Evolutionary conservation across 208 protist genomes (phyloP), one percentile per base, ranked within the genome.

Genomic region (Vickermania spadyakhi): DNA sequence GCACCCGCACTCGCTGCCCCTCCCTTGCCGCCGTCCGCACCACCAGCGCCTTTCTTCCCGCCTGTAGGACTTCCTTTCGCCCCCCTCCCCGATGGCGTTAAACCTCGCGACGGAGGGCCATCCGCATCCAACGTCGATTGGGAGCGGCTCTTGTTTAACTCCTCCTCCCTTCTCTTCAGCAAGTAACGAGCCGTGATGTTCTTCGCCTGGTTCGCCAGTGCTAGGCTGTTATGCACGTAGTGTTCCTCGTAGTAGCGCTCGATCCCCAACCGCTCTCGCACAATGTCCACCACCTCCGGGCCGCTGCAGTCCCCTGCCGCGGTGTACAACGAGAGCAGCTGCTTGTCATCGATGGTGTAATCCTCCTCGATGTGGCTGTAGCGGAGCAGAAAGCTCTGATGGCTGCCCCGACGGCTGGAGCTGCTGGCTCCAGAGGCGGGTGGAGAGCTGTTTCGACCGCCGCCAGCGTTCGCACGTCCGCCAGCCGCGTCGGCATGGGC

Each of bases 211-310:
- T 45, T 58, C 22, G 45, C 49, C 22, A 53, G 7, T 3, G 28
- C 21, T 30, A 52, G 52, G 1, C 41, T 56, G 22, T 18, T 14
- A 30, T 4, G 70, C 50, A 54, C 60, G 57, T 69, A 81, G 66
- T 31, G 61, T 57, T 73, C 75, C 60, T 73, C 66, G 52, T 56
- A 72, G 52, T 62, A 62, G 1, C 28, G 26, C 75, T 77, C 75
- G 28, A 60, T 56, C 22, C 49, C 42, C 27, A 72, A 56, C 23
- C 63, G 59, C 56, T 69, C 62, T 3, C 68, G 64, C 14, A 76
- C 60, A 2, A 69, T 25, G 0, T 28, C 29, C 28, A 41, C 30
- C 11, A 0, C 26, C 22, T 61, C 64, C 2, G 53, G 49, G 3
- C 56, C 62, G 18, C 51, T 31, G 61, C 52, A 31, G 5, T 42